phyloP scores from a whole-genome alignment of 2,329 filamentous ascomycete genomes.

The Penicillium concentricum region DNA sequence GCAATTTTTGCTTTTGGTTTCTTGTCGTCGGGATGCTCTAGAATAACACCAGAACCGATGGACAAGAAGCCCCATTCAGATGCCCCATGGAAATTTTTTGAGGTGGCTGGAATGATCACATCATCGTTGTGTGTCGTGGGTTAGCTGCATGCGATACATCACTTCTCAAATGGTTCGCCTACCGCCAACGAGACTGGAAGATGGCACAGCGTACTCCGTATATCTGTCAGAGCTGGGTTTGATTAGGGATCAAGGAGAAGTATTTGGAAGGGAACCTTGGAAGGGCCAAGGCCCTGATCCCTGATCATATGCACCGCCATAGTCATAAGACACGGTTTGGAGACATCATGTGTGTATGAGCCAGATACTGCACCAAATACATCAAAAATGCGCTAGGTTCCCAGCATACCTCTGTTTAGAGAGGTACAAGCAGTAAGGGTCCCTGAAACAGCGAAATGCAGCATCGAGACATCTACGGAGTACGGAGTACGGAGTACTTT shows the following conservation, averaged over 20 bases:
- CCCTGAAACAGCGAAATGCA: background rate
- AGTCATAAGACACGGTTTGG: background rate
- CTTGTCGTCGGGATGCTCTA: conserved; percentile 21
- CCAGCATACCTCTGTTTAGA: background rate
- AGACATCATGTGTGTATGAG: no score
- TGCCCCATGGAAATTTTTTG: conserved; percentile 9
- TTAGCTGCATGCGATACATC: conserved; percentile 11
- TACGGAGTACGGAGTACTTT: no score
- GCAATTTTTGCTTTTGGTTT: conserved; percentile 9
- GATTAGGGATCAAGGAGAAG: background rate
- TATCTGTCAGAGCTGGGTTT: background rate
- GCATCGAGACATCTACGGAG: background rate
- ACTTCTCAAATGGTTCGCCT: background rate
- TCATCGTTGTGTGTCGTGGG: conserved; percentile 4
- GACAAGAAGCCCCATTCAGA: conserved; percentile 13
- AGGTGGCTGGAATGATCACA: conserved; percentile 16
- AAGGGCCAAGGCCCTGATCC: no score
- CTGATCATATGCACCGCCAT: background rate
- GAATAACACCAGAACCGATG: conserved; percentile 19
- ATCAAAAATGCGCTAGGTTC: background rate
- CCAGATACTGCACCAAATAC: background rate
- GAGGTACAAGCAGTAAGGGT: background rate
- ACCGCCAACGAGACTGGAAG: background rate
- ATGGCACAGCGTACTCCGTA: background rate
- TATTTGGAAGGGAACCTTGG: no score